Percentiles rank a stretch among this genome's conserved stretches.
phyloP scores from a whole-genome alignment of 495 filamentous ascomycete genomes.

The Trichoderma orchidacearum region DNA sequence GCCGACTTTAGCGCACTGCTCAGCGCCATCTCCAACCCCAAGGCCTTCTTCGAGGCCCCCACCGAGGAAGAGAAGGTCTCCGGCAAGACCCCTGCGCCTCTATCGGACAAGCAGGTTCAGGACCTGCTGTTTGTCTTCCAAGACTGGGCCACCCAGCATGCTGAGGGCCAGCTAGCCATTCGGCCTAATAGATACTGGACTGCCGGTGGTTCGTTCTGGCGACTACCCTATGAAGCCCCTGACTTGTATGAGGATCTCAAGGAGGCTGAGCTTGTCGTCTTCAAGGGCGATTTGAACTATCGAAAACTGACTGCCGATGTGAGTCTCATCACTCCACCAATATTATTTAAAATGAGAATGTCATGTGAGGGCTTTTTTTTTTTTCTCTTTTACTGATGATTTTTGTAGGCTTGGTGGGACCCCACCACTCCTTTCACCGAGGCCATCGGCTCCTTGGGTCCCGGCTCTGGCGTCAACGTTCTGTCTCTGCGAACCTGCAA shows the following conservation, averaged over 20 bases:
- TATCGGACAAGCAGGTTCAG: constrained; percentile 51
- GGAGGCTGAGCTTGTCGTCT: constrained; percentile 76
- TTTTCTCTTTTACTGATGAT: constrained; percentile 6
- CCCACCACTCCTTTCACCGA: constrained; percentile 73
- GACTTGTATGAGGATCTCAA: constrained; percentile 66
- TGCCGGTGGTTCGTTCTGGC: constrained; percentile 69
- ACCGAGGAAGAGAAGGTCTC: constrained; percentile 49
- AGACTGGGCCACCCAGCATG: constrained; percentile 66
- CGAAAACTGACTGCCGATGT: constrained; percentile 82
- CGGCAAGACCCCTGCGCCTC: constrained; percentile 36
- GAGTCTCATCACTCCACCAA: constrained; percentile 18
- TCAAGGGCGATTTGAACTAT: constrained; percentile 96
- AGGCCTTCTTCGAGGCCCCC: constrained; percentile 58
- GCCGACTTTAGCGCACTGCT: constrained; percentile 72
- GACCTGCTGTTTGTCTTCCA: constrained; percentile 66
- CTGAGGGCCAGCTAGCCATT: constrained; percentile 66
- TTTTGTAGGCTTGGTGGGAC: constrained; percentile 60
- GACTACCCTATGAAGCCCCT: constrained; percentile 54
- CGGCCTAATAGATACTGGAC: constrained; percentile 88
- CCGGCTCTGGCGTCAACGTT: constrained; percentile 63
- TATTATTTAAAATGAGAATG: not conserved
- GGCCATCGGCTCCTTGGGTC: constrained; percentile 79
- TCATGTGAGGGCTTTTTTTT: not conserved
- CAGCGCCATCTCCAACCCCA: constrained; percentile 57
- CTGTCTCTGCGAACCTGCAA: constrained; percentile 89